These are phyloP conservation scores for Yamadazyma buinensis DNA, from an alignment of 1,139 yeast genomes.

Conservation along the genomic window DNA sequence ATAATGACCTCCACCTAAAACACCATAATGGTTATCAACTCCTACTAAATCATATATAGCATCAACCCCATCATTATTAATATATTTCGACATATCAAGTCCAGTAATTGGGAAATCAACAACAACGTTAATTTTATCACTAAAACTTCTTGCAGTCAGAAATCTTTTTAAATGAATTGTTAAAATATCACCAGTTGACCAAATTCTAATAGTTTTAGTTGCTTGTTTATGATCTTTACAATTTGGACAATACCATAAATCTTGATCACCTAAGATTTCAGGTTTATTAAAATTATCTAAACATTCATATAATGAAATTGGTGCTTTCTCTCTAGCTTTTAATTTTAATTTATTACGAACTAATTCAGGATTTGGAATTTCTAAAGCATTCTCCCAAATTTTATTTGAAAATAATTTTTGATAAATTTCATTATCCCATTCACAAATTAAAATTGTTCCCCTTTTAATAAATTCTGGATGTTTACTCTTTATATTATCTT, in stretches of 20 bases:
- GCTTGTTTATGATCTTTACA: slow-evolving; percentile 91
- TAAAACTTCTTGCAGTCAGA: slow-evolving; percentile 77
- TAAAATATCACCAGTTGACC: slow-evolving; percentile 89
- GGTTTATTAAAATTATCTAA: slow-evolving; percentile 71
- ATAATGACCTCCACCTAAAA: slow-evolving; percentile 96
- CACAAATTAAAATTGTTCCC: slow-evolving; percentile 61
- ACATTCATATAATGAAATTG: slow-evolving; percentile 70
- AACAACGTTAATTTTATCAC: slow-evolving; percentile 83
- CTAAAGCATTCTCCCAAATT: slow-evolving; percentile 52
- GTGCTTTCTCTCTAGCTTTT: slow-evolving; percentile 40
- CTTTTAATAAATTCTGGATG: slow-evolving; percentile 23
- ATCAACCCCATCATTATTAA: slow-evolving; percentile 36
- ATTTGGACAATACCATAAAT: slow-evolving; percentile 89
- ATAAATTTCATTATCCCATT: slow-evolving; percentile 56
- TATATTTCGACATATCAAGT: slow-evolving; percentile 62
- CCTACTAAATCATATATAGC: slow-evolving; percentile 79
- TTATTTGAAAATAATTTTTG: slow-evolving; percentile 45
- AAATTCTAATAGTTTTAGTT: slow-evolving; percentile 82
- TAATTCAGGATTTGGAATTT: slow-evolving; percentile 50
- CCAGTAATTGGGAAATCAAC: slow-evolving; percentile 88
- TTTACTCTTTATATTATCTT: slow-evolving; percentile 12
- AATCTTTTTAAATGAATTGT: slow-evolving; percentile 89
- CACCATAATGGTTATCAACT: slow-evolving; percentile 94
- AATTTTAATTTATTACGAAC: slow-evolving; percentile 41
- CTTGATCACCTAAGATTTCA: slow-evolving; percentile 84